phyloP scores from a whole-genome alignment of 257 asterid genomes.

The Osmanthus fragrans region DNA sequence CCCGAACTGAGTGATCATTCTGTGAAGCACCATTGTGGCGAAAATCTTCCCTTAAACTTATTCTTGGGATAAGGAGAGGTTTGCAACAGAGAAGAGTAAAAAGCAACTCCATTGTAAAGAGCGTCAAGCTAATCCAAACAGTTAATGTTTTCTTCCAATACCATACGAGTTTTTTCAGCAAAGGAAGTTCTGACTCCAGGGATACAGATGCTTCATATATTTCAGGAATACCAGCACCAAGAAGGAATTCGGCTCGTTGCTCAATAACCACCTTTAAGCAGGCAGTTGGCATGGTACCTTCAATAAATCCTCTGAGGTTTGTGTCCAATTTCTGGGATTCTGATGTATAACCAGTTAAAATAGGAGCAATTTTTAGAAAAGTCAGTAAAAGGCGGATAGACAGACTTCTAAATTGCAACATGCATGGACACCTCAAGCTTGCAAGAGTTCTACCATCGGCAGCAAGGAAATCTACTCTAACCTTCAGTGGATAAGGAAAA shows the following conservation, averaged over 20 bases:
- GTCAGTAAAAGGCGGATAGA: slow-evolving; percentile 69
- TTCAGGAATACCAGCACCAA: slow-evolving; percentile 82
- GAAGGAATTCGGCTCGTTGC: slow-evolving; percentile 72
- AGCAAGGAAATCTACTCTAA: slow-evolving; percentile 69
- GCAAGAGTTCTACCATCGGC: slow-evolving; percentile 55
- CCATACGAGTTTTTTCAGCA: slow-evolving; percentile 59
- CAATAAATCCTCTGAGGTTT: slow-evolving; percentile 51
- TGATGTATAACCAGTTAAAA: slow-evolving; percentile 65
- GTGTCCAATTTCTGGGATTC: slow-evolving; percentile 71
- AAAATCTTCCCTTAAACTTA: slow-evolving; percentile 41
- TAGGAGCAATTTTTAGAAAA: slow-evolving; percentile 64
- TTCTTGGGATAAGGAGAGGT: slow-evolving; percentile 64
- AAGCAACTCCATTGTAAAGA: slow-evolving; percentile 59
- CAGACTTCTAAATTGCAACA: slow-evolving; percentile 71
- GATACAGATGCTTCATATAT: slow-evolving; percentile 60
- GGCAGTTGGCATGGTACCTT: slow-evolving; percentile 68
- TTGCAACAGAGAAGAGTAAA: slow-evolving; percentile 72
- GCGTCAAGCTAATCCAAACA: slow-evolving; percentile 73
- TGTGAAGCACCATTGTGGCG: slow-evolving; percentile 27
- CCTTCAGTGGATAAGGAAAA: slow-evolving; percentile 43
- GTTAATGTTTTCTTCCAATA: slow-evolving; percentile 71
- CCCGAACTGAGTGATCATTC: slow-evolving; percentile 20
- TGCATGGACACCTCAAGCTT: slow-evolving; percentile 68
- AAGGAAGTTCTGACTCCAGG: slow-evolving; percentile 76
- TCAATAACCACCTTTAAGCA: slow-evolving; percentile 65